Conservation (phyloP, 192 early-diverging fungal species). For the Coemansia sp. region DNA sequence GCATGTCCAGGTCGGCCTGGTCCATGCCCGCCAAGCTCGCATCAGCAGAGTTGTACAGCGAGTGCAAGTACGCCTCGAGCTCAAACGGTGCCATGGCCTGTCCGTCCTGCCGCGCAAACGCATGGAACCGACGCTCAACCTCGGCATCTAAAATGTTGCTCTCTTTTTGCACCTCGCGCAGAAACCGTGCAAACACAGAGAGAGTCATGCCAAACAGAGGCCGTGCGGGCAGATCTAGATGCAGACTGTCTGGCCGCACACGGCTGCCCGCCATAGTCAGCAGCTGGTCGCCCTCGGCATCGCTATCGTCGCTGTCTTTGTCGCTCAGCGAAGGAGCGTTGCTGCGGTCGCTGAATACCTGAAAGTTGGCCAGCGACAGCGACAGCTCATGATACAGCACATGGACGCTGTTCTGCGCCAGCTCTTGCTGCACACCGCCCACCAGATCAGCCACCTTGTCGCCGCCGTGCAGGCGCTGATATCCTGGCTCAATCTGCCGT, state of each 20-base stretch:
- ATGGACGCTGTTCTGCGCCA: slow-evolving; percentile 32
- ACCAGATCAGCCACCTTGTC: slow-evolving; percentile 14
- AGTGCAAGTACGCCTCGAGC: slow-evolving; percentile 47
- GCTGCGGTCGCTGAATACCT: background rate
- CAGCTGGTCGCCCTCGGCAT: slow-evolving; percentile 17
- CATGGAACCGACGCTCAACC: slow-evolving; percentile 25
- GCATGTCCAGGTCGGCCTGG: slow-evolving; percentile 50
- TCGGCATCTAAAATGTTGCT: slow-evolving; percentile 14
- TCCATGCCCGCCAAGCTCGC: background rate
- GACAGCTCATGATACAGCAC: slow-evolving; percentile 39
- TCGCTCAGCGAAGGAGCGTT: background rate
- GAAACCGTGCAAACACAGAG: slow-evolving; percentile 39
- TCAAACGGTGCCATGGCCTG: slow-evolving; percentile 41
- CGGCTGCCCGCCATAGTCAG: slow-evolving; percentile 14
- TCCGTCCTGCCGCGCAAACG: slow-evolving; percentile 26
- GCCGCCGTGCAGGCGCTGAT: slow-evolving; percentile 17
- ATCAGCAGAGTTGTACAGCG: slow-evolving; percentile 34
- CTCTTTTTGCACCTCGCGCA: slow-evolving; percentile 49
- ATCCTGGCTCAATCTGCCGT: background rate
- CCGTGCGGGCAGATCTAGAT: slow-evolving; percentile 28
- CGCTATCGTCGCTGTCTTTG: slow-evolving; percentile 1
- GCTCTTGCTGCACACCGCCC: slow-evolving; percentile 17
- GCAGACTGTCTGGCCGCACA: slow-evolving; percentile 10
- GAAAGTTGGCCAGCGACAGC: slow-evolving; percentile 13
- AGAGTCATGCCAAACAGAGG: slow-evolving; percentile 33